phyloP scores from a whole-genome alignment of 495 filamentous ascomycete species.

The Talaromyces thailandensis region DNA sequence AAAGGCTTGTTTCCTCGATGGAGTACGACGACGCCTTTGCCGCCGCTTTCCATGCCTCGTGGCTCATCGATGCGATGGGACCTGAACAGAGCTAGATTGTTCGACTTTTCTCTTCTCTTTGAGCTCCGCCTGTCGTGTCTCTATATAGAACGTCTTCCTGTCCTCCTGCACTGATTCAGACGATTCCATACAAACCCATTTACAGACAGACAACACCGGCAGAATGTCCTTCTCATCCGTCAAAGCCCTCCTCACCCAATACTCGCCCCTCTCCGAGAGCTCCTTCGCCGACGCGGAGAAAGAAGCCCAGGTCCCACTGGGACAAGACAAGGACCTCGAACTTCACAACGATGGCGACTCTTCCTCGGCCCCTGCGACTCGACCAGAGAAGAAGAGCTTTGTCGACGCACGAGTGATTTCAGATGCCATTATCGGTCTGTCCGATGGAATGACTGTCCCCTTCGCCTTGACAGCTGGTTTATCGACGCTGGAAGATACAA shows the following conservation, averaged over 20 bases:
- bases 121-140: neutral
- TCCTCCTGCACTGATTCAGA: neutral
- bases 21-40: neutral
- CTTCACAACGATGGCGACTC: neutral
- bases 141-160: neutral
- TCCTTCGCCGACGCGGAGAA: constrained; percentile 30
- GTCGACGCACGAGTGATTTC: constrained; percentile 45
- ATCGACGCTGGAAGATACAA: constrained; percentile 43
- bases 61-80: neutral
- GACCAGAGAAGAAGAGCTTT: constrained; percentile 13
- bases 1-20: constrained; percentile 1
- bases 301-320: constrained; percentile 14
- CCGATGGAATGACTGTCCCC: constrained; percentile 52
- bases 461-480: constrained; percentile 51
- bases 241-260: constrained; percentile 29
- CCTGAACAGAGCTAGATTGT: neutral
- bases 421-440: constrained; percentile 52
- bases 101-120: neutral
- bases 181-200: neutral
- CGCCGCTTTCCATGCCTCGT: neutral
- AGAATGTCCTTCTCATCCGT: constrained; percentile 30
- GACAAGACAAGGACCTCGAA: constrained; percentile 13
- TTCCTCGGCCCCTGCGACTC: constrained; percentile 3
- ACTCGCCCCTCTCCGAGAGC: constrained; percentile 27
- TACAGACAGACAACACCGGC: neutral